Base-by-base conservation (phyloP, 345 rosid genomes). In the Eucalyptus pauciflora region DNA sequence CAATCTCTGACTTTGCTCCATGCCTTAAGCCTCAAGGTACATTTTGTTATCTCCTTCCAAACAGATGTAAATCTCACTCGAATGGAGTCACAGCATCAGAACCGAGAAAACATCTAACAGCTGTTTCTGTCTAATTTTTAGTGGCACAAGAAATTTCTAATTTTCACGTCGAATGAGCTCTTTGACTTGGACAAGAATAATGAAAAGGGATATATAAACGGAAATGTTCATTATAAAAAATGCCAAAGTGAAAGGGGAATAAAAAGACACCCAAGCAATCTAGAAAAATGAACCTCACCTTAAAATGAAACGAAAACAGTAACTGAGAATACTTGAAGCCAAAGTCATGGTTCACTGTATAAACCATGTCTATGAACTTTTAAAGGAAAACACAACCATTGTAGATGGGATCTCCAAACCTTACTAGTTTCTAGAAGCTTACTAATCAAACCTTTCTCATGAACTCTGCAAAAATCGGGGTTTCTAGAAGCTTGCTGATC, bases 171-270 rank as follows among this genome's bases (percentile, higher is more conserved):
- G 24, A 33, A 67, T 15, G 37, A 67, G 79, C 22, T 15, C 79
- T 15, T 58, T 58, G n/a, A 58, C 64, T 58, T 25, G 69, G 69
- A 27, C 69, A 62, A 62, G 29, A 62, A 52, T 52, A 18, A 18
- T 18, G 56, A 0, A 52, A 52, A 7, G 56, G 56, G 56, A 52
- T 18, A 18, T 18, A 18, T 52, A 52, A 52, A 52, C 56, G 24
- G 56, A 52, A 52, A 52, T 52, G 56, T 18, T 52, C 24, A 52
- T 52, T 7, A 52, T 52, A 18, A 52, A 52, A 52, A 52, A 52
- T 18, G 56, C 56, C 56, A 52, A 52, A 0, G 0, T 52, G 56
- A 52, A 52, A 52, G 0, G 24, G 56, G 56, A 52, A 52, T 52
- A 52, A 52, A 52, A 52, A 52, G 10, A 52, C 56, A 52, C 56